phyloP scores from a whole-genome alignment of 257 asterid species.

The Thymus mandschuricus region DNA sequence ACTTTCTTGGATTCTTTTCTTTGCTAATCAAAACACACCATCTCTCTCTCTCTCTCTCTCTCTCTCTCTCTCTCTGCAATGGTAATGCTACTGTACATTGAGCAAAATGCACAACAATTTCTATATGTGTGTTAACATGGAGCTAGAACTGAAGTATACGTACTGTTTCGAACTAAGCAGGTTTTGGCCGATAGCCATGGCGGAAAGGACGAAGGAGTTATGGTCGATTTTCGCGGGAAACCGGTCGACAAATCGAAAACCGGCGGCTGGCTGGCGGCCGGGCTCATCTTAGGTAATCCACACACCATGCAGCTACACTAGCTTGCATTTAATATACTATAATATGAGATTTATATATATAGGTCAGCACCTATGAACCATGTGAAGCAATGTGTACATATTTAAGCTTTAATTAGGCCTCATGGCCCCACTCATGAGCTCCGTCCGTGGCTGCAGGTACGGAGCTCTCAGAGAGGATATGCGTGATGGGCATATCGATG shows the following conservation, averaged over 20 bases:
- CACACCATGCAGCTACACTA: neutral
- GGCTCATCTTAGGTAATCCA: constrained; percentile 71
- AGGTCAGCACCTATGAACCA: too few relatives aligned
- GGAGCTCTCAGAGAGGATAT: constrained; percentile 83
- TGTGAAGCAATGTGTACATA: too few relatives aligned
- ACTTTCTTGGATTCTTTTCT: neutral
- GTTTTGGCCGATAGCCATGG: constrained; percentile 57
- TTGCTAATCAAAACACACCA: neutral
- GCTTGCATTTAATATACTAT: neutral
- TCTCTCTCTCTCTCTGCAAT: constrained; percentile 25
- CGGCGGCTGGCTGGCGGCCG: constrained; percentile 93
- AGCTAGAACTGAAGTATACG: neutral
- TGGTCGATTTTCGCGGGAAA: constrained; percentile 71
- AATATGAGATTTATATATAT: too few relatives aligned
- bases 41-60: constrained; percentile 16
- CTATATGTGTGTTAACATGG: neutral
- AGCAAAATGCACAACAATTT: neutral
- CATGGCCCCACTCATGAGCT: neutral
- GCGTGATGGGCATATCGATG: constrained; percentile 91
- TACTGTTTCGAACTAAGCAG: constrained; percentile 39
- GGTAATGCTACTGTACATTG: constrained; percentile 35
- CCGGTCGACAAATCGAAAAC: constrained; percentile 72
- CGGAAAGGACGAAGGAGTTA: constrained; percentile 39
- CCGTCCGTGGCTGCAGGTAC: constrained; percentile 46
- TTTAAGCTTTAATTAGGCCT: too few relatives aligned